Conservation (phyloP, 2,329 filamentous ascomycete species). For the Ophiocordyceps unilateralis region DNA sequence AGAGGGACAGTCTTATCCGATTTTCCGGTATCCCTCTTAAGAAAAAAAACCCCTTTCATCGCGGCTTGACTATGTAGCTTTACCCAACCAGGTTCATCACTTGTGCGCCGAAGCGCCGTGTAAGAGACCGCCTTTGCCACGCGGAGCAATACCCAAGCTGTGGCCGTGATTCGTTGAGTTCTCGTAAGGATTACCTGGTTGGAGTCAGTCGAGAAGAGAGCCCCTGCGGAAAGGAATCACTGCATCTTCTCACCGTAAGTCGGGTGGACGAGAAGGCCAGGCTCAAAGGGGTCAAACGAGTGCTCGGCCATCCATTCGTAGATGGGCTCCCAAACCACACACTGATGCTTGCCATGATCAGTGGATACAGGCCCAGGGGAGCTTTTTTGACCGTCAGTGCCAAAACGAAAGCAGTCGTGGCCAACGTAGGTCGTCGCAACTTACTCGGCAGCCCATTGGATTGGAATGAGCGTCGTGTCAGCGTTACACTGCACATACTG, state of each 20-base stretch:
- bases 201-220: background rate
- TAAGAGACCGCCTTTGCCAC: background rate
- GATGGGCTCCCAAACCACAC: background rate
- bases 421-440: background rate
- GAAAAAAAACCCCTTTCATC: too few relatives aligned
- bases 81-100: background rate
- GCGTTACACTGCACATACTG: conserved; percentile 1
- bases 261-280: background rate
- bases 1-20: too few relatives aligned
- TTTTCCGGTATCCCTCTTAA: too few relatives aligned
- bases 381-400: background rate
- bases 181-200: background rate
- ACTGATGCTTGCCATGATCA: background rate
- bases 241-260: background rate
- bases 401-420: background rate
- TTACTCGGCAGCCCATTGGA: conserved; percentile 1
- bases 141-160: background rate
- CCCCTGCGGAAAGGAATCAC: too few relatives aligned
- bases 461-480: conserved; percentile 1
- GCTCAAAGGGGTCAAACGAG: background rate
- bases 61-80: background rate
- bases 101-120: background rate
- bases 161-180: background rate
- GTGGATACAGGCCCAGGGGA: background rate
- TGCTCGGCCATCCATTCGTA: conserved; percentile 1